Base-by-base conservation (phyloP, 1,139 yeast genomes). In the Suzukiozyma palmioleophila region DNA sequence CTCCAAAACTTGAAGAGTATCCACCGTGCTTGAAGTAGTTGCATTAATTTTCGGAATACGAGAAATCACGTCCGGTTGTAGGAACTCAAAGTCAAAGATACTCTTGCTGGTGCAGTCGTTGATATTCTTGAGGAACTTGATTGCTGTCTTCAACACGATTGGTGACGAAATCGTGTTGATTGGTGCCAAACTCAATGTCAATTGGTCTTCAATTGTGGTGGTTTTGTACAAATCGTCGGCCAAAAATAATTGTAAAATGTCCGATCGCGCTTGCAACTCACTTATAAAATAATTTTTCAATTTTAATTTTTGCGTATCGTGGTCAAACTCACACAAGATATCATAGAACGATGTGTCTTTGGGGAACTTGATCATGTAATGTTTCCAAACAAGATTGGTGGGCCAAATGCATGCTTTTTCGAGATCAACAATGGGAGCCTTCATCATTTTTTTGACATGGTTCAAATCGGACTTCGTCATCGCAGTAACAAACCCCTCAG, bases 381-480 rank as follows among this genome's bases (percentile, higher is more conserved):
- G 65, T 9, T 67, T 65, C 84, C 89, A 79, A 15, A 84, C 62
- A 29, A 73, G 72, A 44, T 74, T 77, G 1, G 86, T 77, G 3
- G 95, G 94, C 87, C 88, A 81, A 6, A 84, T 60, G 15, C 75
- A 67, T 0, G 90, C 92, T 36, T 73, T 70, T 3, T 60, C 51
- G 7, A 86, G 51, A 42, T 71, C 67, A 18, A 62, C 58, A 8
- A 75, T 62, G 0, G 80, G 77, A 2, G 69, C 59, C 3, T 63
- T 55, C 62, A 84, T 69, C 27, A 71, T 70, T 13, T 62, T 54
- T 30, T 57, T 59, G 8, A 84, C 65, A 39, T 59, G 64, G 2
- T 54, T 51, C 41, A 82, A 59, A 36, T 77, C 81, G 3, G 57
- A 54, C 3, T 52, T 43, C 13, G 63, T 60, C 42, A 79, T 62